Base-by-base conservation (phyloP, 2,329 filamentous ascomycete genomes). In the Colletotrichum shisoi region DNA sequence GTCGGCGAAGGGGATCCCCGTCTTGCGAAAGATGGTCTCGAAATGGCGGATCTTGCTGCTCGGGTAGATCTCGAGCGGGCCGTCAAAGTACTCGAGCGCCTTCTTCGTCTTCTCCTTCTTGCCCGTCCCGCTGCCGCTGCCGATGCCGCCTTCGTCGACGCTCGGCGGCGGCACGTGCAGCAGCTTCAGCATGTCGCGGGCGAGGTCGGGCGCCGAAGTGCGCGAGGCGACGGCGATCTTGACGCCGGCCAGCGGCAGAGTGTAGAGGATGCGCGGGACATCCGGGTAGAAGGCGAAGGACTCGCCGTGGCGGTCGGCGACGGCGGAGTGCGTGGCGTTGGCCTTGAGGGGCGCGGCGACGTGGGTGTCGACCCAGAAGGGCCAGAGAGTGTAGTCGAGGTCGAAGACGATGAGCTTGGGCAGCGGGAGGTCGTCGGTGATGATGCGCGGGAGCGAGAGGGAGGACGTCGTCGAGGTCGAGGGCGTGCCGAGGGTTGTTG, bases 341-440 rank as follows among this genome's bases (percentile, higher is more conserved):
- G 82, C 73, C 71, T 85, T 84, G 19, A 97, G 80, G 0, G 93
- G 94, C 7, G 88, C 85, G 27, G 88, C 87, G 72, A 95, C 91
- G 79, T 97, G 94, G 3, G 93, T 97, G 81, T 98, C 95, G 1
- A 96, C 90, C 94, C 94, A 98, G 80, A 97, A 97, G 4, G 94
- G 93, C 95, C 94, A 98, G n/a, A 98, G 84, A 0, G 95, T 98
- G 83, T 97, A 98, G 83, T 98, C 94, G 70, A 98, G 87, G 77
- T 98, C 95, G 80, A 98, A 97, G 70, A 95, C 91, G 73, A 98
- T 85, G 71, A 97, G 85, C 69, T 89, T 88, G 0, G 94, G 94
- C 1, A 97, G 85, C 0, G 93, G 91, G 0, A 88, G 85, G 48
- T 87, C 79, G 77, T 86, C 83, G 71, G 76, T 73, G 44, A 87